These are phyloP conservation scores for Reticulascus tulasneorum DNA, from an alignment of 2,329 filamentous ascomycete species.

Conservation along the genomic window DNA sequence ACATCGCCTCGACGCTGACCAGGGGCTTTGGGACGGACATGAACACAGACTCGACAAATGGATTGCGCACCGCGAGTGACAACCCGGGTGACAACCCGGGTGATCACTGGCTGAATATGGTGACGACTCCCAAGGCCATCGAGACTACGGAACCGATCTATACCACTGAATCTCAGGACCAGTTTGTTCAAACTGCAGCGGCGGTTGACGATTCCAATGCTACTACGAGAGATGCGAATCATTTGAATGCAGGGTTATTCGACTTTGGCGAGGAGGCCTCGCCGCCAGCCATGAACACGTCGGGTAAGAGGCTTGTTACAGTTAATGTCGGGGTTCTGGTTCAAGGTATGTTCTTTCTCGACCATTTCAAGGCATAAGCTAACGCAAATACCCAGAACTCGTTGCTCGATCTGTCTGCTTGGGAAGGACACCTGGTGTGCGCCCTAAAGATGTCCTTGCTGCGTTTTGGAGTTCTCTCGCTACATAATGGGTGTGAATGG, in stretches of 20 bases:
- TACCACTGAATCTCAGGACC: too few species aligned
- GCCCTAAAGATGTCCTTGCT: slow-evolving; percentile 29
- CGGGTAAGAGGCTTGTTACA: slow-evolving; percentile 24
- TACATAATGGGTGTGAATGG: not conserved
- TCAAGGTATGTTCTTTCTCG: slow-evolving; percentile 23
- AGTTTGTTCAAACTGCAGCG: too few species aligned
- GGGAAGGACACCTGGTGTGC: slow-evolving; percentile 33
- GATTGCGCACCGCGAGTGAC: too few species aligned
- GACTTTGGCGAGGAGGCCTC: too few species aligned
- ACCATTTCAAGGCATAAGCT: not conserved
- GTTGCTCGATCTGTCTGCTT: slow-evolving; percentile 31
- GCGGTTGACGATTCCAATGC: too few species aligned
- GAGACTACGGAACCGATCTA: too few species aligned
- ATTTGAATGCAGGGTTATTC: slow-evolving; percentile 5
- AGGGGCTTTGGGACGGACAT: not conserved
- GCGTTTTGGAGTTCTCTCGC: slow-evolving; percentile 12
- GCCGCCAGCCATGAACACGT: slow-evolving; percentile 7
- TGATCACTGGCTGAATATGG: too few species aligned
- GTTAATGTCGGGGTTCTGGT: slow-evolving; percentile 26
- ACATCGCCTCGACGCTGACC: not conserved
- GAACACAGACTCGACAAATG: not conserved
- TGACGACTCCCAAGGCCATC: too few species aligned
- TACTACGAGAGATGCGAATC: too few species aligned
- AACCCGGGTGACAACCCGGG: too few species aligned
- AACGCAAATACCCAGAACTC: slow-evolving; percentile 26